Evolutionary conservation across 2,329 filamentous ascomycete species (phyloP), one percentile per base, ranked within the genome.

Genomic region (Drechslerella coelobrocha): DNA sequence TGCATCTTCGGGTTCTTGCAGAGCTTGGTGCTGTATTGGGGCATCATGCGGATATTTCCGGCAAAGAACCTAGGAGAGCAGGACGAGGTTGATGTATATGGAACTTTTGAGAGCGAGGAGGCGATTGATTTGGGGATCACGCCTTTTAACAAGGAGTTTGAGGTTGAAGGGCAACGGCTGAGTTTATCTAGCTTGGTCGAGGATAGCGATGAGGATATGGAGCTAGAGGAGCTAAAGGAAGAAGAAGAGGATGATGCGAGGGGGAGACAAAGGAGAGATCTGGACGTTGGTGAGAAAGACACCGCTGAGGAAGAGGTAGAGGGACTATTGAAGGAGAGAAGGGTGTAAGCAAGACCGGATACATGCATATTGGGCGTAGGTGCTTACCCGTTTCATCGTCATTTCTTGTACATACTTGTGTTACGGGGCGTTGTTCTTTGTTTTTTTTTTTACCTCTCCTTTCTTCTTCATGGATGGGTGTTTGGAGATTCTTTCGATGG

Each of bases 121-220:
- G 66, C 66, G 10, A 71, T 71, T 12, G 66, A 71, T 60, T 39
- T 71, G 23, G 66, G 66, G 5, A 71, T 71, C 29, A 71, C 66
- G 29, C 66, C 66, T 43, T 71, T 71, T 24, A 71, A 71, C 34
- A 71, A 71, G 39, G 66, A 71, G 48, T 71, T 71, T 29, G 66
- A 71, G 9, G 59, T 50, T 37, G 66, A 71, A 43, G 66, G 66
- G 4, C 52, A 63, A 48, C 39, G 66, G 48, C 47, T 63, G 53
- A 48, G 53, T 37, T 24, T 31, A 17, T 5, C 9, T 2, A 62
- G 53, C 17, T 34, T 62, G 39, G 47, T 39, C 17, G 41, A 47
- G 23, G 65, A 62, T 29, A 34, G 54, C 6, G 52, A 51, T 9
- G 66, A 31, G 29, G 29, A 71, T 7, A 29, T 63, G 41, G 65